Conservation (phyloP, 495 filamentous ascomycete species). For the Neurospora sp. region DNA sequence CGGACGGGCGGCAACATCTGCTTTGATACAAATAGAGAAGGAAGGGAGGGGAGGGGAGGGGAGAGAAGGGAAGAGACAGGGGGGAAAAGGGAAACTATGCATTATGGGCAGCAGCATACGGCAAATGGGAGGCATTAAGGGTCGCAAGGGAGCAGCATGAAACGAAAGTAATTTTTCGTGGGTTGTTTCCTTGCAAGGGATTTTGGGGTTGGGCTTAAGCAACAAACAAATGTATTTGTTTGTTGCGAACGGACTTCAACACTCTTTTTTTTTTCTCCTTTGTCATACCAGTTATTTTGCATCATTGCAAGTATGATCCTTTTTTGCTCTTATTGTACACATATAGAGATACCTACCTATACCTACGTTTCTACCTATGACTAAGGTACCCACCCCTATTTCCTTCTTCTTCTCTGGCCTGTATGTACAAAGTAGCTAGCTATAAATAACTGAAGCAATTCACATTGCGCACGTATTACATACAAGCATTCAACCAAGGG, state of each 20-base stretch:
- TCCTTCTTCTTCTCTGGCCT: neutral
- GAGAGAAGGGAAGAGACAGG: neutral
- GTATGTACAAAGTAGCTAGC: neutral
- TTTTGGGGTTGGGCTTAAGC: neutral
- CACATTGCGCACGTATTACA: neutral
- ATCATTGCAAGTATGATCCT: neutral
- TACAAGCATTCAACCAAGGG: too few species aligned
- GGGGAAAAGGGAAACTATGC: neutral
- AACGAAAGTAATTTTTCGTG: too few species aligned
- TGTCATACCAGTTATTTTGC: neutral
- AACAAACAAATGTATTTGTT: neutral
- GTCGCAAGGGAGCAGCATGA: neutral
- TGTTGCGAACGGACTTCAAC: neutral
- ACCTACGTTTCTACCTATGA: neutral
- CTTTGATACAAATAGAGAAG: neutral
- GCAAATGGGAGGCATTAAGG: neutral
- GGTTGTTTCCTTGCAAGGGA: neutral
- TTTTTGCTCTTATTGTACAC: neutral
- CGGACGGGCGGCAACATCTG: neutral
- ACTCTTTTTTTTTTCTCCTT: neutral
- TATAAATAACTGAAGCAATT: neutral
- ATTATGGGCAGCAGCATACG: neutral
- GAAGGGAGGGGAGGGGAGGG: neutral
- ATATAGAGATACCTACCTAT: neutral
- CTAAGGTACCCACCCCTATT: neutral